phyloP scores from a whole-genome alignment of 129 eudicot genomes.

The Cynara cardunculus region DNA sequence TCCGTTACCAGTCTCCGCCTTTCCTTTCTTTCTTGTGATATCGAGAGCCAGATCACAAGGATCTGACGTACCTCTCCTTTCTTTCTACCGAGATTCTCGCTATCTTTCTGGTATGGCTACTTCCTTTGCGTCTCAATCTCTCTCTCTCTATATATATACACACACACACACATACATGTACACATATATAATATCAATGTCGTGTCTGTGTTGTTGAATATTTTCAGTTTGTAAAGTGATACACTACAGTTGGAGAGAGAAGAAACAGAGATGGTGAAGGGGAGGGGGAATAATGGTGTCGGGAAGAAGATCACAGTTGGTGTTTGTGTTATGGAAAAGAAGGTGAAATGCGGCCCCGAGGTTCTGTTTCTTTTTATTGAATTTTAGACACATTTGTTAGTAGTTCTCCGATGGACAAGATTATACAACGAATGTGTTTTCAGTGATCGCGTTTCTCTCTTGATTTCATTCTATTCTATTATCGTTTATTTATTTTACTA shows the following conservation, averaged over 20 bases:
- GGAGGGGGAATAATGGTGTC: conserved; percentile 11
- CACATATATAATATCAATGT: not conserved
- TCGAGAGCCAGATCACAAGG: not conserved
- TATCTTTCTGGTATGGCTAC: conserved; percentile 15
- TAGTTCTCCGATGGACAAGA: conserved; percentile 21
- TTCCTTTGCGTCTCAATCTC: not conserved
- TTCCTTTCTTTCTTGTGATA: not conserved
- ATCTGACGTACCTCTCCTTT: not conserved
- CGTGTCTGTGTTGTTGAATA: not conserved
- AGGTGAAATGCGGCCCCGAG: conserved; percentile 99
- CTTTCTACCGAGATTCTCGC: conserved; percentile 13
- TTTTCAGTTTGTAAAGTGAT: conserved; percentile 8
- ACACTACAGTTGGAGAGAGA: not conserved
- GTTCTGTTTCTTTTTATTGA: conserved; percentile 52
- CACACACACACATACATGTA: no score
- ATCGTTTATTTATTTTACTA: not conserved
- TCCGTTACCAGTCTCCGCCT: not conserved
- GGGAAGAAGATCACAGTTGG: conserved; percentile 64
- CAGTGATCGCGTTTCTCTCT: conserved; percentile 11
- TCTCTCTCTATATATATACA: not conserved
- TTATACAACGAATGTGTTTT: conserved; percentile 11
- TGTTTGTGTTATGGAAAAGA: conserved; percentile 99
- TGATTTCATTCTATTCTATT: conserved; percentile 2
- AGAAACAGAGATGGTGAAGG: conserved; percentile 19
- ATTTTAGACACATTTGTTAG: conserved; percentile 8